Conservation (phyloP, 306 rosid genomes). For the Acacia confusa region DNA sequence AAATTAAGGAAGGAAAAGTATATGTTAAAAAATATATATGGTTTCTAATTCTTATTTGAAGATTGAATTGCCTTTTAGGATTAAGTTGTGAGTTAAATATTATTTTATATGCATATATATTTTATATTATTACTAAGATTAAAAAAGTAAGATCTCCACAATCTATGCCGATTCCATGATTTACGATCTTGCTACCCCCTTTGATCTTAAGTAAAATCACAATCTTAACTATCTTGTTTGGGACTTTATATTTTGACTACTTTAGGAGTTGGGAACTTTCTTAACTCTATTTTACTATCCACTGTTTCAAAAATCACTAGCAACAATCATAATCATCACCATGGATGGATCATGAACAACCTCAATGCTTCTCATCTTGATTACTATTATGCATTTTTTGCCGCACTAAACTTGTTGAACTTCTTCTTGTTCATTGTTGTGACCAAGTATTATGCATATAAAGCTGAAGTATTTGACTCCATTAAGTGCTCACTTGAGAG, state of each 20-base stretch:
- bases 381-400: conserved; percentile 55
- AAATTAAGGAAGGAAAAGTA: too few relatives aligned
- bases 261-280: conserved; percentile 59
- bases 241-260: conserved; percentile 64
- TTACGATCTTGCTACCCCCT: too few relatives aligned
- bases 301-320: conserved; percentile 48
- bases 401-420: conserved; percentile 45
- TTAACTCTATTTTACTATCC: conserved; percentile 57
- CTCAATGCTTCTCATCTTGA: conserved; percentile 62
- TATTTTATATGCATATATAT: too few relatives aligned
- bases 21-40: too few relatives aligned
- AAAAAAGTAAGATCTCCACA: too few relatives aligned
- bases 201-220: too few relatives aligned
- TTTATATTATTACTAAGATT: too few relatives aligned
- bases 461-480: conserved; percentile 69
- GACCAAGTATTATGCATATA: conserved; percentile 51
- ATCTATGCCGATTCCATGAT: conserved; percentile 42
- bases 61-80: too few relatives aligned
- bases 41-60: too few relatives aligned
- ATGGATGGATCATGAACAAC: conserved; percentile 69
- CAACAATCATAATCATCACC: conserved; percentile 27
- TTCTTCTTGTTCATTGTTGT: conserved; percentile 50
- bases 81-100: too few relatives aligned
- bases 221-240: conserved; percentile 15
- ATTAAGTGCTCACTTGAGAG: conserved; percentile 46